Evolutionary conservation across 1,284 basidiomycete genomes (phyloP).

Genomic region (Rhodotorula sp.): DNA sequence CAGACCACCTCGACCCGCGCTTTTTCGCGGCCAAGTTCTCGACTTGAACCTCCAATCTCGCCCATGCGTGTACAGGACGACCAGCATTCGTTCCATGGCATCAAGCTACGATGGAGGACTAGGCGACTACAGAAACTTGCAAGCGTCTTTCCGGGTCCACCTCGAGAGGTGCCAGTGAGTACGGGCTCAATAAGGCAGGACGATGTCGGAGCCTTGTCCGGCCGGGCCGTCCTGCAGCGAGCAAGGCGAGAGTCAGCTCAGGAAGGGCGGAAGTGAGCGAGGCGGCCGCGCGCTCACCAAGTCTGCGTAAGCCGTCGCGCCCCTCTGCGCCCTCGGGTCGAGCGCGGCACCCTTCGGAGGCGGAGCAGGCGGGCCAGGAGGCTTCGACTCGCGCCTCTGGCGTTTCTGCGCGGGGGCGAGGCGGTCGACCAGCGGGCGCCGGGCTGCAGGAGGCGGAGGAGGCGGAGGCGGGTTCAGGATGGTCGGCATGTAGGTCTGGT

Average conservation of each 20-base stretch:
- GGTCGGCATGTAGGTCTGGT: constrained; percentile 25
- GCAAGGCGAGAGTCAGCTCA: background rate
- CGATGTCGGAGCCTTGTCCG: constrained; percentile 13
- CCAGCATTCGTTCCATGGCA: no score
- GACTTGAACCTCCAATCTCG: no score
- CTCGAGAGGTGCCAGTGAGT: background rate
- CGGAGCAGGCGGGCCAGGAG: constrained; percentile 29
- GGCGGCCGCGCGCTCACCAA: constrained; percentile 16
- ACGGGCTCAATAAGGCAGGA: constrained; percentile 24
- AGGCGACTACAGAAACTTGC: no score
- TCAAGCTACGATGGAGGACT: no score
- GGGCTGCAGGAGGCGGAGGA: background rate
- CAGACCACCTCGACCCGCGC: no score
- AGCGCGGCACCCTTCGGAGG: constrained; percentile 31
- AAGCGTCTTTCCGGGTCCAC: no score
- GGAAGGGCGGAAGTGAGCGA: no score
- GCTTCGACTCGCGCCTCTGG: constrained; percentile 1
- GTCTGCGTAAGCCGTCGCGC: constrained; percentile 34
- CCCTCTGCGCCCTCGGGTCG: constrained; percentile 34
- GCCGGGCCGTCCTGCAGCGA: constrained; percentile 22
- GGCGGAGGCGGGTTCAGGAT: constrained; percentile 14
- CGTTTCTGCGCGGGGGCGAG: constrained; percentile 16
- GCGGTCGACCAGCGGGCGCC: constrained; percentile 20
- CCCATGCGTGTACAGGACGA: no score
- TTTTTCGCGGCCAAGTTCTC: no score